These are phyloP conservation scores for Suillus brevipes DNA, from an alignment of 768 basidiomycete genomes.

Conservation along the genomic window DNA sequence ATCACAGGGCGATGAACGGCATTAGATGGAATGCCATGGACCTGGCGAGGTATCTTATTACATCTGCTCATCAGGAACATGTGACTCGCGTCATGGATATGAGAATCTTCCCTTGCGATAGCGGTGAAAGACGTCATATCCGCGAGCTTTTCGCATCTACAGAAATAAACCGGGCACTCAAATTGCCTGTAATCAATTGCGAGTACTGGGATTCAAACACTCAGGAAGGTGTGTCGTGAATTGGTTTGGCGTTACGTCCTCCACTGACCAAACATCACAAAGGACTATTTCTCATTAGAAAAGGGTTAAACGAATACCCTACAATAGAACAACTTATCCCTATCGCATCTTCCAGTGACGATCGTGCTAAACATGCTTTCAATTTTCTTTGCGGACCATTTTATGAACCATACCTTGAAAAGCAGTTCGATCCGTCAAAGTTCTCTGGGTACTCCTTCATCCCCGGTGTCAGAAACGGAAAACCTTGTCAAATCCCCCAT, in stretches of 20 bases:
- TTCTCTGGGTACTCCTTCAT: constrained; percentile 68
- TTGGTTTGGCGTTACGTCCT: background rate
- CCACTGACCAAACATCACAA: background rate
- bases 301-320: background rate
- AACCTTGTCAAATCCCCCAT: background rate
- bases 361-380: constrained; percentile 53
- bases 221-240: background rate
- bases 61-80: background rate
- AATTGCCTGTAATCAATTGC: background rate
- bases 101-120: background rate
- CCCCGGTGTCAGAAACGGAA: constrained; percentile 46
- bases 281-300: background rate
- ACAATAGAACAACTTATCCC: background rate
- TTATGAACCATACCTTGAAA: background rate
- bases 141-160: background rate
- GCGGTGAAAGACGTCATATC: background rate
- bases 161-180: background rate
- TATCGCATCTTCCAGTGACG: constrained; percentile 11
- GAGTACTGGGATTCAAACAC: background rate
- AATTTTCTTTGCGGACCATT: constrained; percentile 43
- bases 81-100: background rate
- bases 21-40: background rate
- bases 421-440: constrained; percentile 36
- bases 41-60: background rate
- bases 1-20: background rate